Conservation (phyloP, 1,284 basidiomycete genomes). For the Cutaneotrichosporon dermatis region DNA sequence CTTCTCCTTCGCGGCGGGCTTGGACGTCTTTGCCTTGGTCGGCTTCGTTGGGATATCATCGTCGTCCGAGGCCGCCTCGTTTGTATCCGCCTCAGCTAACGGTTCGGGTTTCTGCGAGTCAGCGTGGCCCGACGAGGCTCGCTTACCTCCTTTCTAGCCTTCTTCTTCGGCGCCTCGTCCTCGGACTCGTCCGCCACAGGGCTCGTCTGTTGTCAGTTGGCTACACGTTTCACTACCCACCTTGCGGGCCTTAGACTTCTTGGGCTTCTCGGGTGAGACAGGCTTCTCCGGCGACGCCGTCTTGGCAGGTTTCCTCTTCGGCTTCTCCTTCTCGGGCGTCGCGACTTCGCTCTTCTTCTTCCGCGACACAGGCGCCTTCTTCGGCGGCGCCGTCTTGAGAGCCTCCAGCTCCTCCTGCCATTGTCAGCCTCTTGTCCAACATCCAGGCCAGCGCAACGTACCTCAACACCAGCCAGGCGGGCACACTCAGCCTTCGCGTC, state of each 20-base stretch:
- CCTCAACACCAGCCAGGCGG: constrained; percentile 29
- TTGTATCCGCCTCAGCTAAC: not conserved
- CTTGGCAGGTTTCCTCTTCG: not conserved
- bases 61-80: not conserved
- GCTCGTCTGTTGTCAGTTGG: constrained; percentile 17
- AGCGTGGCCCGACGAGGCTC: not conserved
- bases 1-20: not conserved
- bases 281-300: constrained; percentile 6
- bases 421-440: constrained; percentile 1
- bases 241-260: constrained; percentile 3
- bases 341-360: constrained; percentile 6
- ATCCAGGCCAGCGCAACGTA: constrained; percentile 6
- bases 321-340: constrained; percentile 8
- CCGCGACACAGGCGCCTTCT: constrained; percentile 8
- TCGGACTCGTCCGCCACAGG: constrained; percentile 23
- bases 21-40: not conserved
- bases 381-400: constrained; percentile 17
- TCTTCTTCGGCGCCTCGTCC: constrained; percentile 28
- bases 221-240: no score
- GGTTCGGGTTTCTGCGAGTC: not conserved
- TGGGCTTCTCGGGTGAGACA: not conserved
- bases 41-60: not conserved
- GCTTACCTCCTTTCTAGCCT: constrained; percentile 21
- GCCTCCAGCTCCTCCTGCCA: constrained; percentile 29
- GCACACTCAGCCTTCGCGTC: constrained; percentile 30